Conservation (phyloP, 768 basidiomycete genomes). For the Kwoniella sp. region DNA sequence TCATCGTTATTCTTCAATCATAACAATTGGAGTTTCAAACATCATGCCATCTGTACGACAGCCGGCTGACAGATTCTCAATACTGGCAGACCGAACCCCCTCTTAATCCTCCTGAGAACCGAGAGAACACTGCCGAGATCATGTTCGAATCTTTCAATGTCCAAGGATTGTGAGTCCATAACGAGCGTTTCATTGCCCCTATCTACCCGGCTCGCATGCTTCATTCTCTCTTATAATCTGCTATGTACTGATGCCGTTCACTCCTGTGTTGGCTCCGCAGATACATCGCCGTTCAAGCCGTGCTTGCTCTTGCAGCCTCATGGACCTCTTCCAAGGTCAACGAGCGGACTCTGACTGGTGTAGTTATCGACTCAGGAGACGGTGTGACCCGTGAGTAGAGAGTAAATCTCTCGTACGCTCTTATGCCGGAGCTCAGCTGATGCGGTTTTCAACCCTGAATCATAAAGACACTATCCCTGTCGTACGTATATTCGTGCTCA, state of each 20-base stretch:
- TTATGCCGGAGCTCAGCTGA: neutral
- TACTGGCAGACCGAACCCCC: constrained; percentile 91
- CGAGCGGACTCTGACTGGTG: constrained; percentile 91
- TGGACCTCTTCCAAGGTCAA: constrained; percentile 90
- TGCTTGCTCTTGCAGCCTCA: constrained; percentile 94
- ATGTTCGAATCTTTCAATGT: constrained; percentile 99
- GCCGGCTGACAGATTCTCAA: neutral
- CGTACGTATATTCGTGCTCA: constrained; percentile 43
- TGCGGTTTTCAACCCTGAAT: neutral
- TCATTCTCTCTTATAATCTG: neutral
- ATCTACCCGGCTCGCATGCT: no score
- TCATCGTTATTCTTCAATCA: no score
- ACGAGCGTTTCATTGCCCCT: neutral
- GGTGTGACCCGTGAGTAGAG: constrained; percentile 82
- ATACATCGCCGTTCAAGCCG: constrained; percentile 98
- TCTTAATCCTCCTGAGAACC: constrained; percentile 95
- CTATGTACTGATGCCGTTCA: neutral
- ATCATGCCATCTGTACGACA: no score
- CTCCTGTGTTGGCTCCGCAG: constrained; percentile 15
- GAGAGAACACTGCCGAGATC: constrained; percentile 98
- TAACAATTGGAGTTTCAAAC: no score
- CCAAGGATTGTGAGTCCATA: constrained; percentile 67
- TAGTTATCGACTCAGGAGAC: constrained; percentile 98
- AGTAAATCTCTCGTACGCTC: no score
- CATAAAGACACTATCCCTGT: constrained; percentile 71